phyloP scores from a whole-genome alignment of 371 early-diverging fungal genomes.

The Polyrhizophydium stewartii region DNA sequence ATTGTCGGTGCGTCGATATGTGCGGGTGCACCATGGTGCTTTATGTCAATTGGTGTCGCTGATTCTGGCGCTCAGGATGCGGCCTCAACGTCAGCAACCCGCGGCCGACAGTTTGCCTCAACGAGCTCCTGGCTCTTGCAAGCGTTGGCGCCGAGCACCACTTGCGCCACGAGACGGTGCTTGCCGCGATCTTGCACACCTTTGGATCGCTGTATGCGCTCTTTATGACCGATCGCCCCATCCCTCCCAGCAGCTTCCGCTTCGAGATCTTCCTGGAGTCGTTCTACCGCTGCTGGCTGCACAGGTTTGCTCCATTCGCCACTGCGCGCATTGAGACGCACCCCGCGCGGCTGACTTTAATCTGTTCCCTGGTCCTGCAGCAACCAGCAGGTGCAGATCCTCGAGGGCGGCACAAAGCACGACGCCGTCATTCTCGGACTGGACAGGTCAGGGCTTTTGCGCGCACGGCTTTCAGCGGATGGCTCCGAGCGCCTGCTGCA shows the following conservation, averaged over 20 bases:
- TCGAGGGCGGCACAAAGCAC: constrained; percentile 36
- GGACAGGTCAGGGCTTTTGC: constrained; percentile 70
- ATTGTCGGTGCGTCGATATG: constrained; percentile 58
- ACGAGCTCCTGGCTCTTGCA: constrained; percentile 60
- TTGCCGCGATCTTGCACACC: constrained; percentile 68
- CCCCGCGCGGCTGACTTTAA: neutral
- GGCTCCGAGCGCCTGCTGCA: constrained; percentile 59
- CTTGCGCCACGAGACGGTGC: constrained; percentile 59
- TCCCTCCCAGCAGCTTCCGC: constrained; percentile 17
- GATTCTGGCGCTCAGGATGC: constrained; percentile 46
- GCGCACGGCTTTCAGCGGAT: constrained; percentile 38
- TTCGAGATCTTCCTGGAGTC: constrained; percentile 67
- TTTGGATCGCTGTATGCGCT: constrained; percentile 68
- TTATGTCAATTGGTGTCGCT: neutral
- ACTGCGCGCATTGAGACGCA: neutral
- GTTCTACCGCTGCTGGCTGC: constrained; percentile 86
- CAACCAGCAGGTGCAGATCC: constrained; percentile 66
- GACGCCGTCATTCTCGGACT: constrained; percentile 68
- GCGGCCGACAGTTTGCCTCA: constrained; percentile 78
- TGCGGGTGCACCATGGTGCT: no score
- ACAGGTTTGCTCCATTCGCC: constrained; percentile 46
- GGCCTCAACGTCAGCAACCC: constrained; percentile 82
- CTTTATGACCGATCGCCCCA: constrained; percentile 43
- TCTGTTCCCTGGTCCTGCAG: constrained; percentile 8
- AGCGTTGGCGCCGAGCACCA: neutral